A percentile compares a stretch with the other conserved stretches of the same genome.
These are phyloP conservation scores for Leccinum subtestaceum DNA, from an alignment of 768 basidiomycete species.

Conservation along the genomic window DNA sequence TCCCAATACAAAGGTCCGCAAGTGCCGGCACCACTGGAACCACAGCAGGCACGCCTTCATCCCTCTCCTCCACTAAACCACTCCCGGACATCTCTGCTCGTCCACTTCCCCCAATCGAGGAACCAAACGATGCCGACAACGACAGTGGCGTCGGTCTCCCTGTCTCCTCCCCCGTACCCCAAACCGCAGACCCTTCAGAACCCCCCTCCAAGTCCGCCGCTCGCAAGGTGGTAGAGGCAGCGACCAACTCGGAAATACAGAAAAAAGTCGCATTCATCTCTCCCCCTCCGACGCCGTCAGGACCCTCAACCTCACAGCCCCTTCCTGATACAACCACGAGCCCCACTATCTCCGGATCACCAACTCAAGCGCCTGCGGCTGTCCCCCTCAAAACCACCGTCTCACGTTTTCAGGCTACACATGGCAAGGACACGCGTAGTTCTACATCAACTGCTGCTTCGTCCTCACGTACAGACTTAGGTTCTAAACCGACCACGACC, in stretches of 20 bases:
- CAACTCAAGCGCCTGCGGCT: slow-evolving; percentile 26
- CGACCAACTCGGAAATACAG: slow-evolving; percentile 46
- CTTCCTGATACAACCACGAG: slow-evolving; percentile 46
- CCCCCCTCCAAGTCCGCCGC: slow-evolving; percentile 29
- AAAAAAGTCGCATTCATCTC: slow-evolving; percentile 91
- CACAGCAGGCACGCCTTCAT: slow-evolving; percentile 40
- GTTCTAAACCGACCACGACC: slow-evolving; percentile 43
- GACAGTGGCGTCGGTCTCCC: slow-evolving; percentile 38
- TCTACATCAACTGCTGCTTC: slow-evolving; percentile 63
- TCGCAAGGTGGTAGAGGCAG: slow-evolving; percentile 39
- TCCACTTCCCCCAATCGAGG: slow-evolving; percentile 47
- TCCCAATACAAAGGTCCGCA: slow-evolving; percentile 30
- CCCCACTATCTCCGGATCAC: slow-evolving; percentile 32
- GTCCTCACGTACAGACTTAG: slow-evolving; percentile 60
- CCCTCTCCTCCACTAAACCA: slow-evolving; percentile 60
- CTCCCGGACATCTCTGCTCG: slow-evolving; percentile 62
- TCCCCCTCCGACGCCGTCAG: slow-evolving; percentile 67
- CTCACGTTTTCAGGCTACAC: slow-evolving; percentile 72
- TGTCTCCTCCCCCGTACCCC: slow-evolving; percentile 31
- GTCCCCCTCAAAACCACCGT: slow-evolving; percentile 59
- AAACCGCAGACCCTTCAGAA: slow-evolving; percentile 19
- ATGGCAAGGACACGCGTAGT: slow-evolving; percentile 65
- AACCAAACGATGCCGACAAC: slow-evolving; percentile 35
- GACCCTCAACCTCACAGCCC: slow-evolving; percentile 46
- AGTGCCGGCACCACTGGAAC: slow-evolving; percentile 34